phyloP scores from a whole-genome alignment of 2,329 filamentous ascomycete genomes.

The Alternaria triticina region DNA sequence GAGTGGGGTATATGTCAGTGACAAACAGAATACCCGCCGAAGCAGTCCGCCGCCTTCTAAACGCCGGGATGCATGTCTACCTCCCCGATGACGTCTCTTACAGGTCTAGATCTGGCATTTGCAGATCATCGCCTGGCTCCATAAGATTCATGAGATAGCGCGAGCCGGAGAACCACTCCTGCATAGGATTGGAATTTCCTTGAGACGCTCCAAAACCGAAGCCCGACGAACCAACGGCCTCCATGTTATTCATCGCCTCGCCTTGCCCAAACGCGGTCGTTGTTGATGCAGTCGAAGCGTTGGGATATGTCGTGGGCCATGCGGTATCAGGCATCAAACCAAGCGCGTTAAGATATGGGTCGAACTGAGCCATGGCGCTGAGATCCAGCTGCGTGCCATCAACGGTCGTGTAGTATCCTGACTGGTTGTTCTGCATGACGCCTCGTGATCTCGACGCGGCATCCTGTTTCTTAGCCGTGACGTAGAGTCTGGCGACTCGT shows the following conservation, averaged over 20 bases:
- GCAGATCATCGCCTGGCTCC: constrained; percentile 61
- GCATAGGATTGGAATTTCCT: constrained; percentile 55
- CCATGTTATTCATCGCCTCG: neutral
- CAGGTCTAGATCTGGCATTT: constrained; percentile 38
- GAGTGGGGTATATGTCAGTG: neutral
- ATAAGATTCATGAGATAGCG: constrained; percentile 69
- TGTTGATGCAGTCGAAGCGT: neutral
- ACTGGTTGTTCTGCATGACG: constrained; percentile 5
- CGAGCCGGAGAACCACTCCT: constrained; percentile 71
- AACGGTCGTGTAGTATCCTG: constrained; percentile 20
- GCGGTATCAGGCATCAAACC: constrained; percentile 61
- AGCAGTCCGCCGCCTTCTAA: neutral
- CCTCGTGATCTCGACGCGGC: constrained; percentile 14
- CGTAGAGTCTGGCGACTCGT: constrained; percentile 66
- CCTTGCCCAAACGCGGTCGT: constrained; percentile 15
- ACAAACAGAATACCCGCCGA: neutral
- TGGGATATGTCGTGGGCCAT: constrained; percentile 22
- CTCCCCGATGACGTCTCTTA: neutral
- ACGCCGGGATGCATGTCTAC: neutral
- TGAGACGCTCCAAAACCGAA: constrained; percentile 13
- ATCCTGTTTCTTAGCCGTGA: constrained; percentile 63
- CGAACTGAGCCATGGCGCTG: constrained; percentile 55
- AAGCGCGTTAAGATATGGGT: constrained; percentile 69
- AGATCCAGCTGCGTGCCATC: constrained; percentile 25
- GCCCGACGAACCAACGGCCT: constrained; percentile 1